Evolutionary conservation across 2,329 filamentous ascomycete species (phyloP).

Genomic region (Fusarium keratoplasticum): DNA sequence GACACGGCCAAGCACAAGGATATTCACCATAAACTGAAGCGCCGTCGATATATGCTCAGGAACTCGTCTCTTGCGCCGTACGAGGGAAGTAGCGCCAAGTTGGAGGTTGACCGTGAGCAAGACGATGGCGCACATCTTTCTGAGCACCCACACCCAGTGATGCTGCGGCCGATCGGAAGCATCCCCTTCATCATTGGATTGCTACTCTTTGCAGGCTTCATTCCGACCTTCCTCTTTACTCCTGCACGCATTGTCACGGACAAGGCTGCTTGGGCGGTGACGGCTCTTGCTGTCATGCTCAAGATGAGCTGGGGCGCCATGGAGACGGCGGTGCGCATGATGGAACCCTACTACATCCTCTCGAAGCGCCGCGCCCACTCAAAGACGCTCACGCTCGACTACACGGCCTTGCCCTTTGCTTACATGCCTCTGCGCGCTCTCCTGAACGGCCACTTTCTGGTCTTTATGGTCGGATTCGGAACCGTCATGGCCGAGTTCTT

Average conservation of each 20-base stretch:
- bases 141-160: constrained; percentile 75
- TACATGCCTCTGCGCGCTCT: constrained; percentile 72
- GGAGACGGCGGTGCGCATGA: constrained; percentile 77
- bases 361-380: constrained; percentile 73
- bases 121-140: constrained; percentile 63
- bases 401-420: constrained; percentile 77
- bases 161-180: constrained; percentile 71
- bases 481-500: constrained; percentile 79
- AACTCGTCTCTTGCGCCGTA: constrained; percentile 79
- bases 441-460: constrained; percentile 71
- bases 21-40: constrained; percentile 75
- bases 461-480: constrained; percentile 76
- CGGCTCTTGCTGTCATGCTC: constrained; percentile 72
- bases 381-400: constrained; percentile 76
- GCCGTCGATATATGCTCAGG: constrained; percentile 74
- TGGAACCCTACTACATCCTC: constrained; percentile 80
- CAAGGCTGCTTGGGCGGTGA: constrained; percentile 73
- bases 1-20: constrained; percentile 74
- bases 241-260: constrained; percentile 66
- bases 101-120: constrained; percentile 56
- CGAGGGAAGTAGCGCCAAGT: constrained; percentile 58
- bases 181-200: constrained; percentile 71
- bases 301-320: constrained; percentile 77
- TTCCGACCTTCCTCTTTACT: constrained; percentile 73
- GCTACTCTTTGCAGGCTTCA: constrained; percentile 64